Conservation (phyloP, 2,329 filamentous ascomycete species). For the Zelopaecilomyces penicillatus region DNA sequence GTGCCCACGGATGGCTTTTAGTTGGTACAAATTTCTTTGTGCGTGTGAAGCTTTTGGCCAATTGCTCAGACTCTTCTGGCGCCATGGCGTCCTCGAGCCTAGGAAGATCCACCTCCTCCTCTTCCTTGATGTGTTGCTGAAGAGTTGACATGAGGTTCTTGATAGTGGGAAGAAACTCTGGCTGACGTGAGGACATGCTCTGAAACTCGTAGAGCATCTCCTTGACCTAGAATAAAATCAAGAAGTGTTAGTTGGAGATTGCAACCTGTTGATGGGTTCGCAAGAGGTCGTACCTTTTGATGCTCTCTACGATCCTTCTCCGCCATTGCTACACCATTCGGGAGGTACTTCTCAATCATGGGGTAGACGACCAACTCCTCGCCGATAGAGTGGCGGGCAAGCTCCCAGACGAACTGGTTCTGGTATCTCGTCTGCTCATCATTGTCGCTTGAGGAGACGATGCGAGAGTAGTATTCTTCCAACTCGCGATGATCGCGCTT, state of each 20-base stretch:
- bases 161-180: conserved; percentile 1
- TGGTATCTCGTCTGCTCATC: conserved; percentile 31
- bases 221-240: not conserved
- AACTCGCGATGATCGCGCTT: conserved; percentile 20
- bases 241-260: not conserved
- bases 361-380: conserved; percentile 46
- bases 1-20: conserved; percentile 34
- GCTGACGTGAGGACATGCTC: not conserved
- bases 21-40: conserved; percentile 43
- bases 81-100: conserved; percentile 27
- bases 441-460: conserved; percentile 24
- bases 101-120: conserved; percentile 1
- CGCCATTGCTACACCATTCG: conserved; percentile 31
- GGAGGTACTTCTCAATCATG: conserved; percentile 39
- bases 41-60: conserved; percentile 35
- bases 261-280: not conserved
- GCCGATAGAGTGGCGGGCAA: conserved; percentile 37
- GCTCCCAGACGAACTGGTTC: conserved; percentile 40
- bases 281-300: conserved; percentile 24
- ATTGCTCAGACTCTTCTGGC: conserved; percentile 18
- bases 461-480: conserved; percentile 30
- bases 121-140: conserved; percentile 2
- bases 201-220: conserved; percentile 2
- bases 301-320: conserved; percentile 41
- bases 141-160: not conserved